phyloP scores from a whole-genome alignment of 1,284 basidiomycete genomes.

The Puccinia novopanici region DNA sequence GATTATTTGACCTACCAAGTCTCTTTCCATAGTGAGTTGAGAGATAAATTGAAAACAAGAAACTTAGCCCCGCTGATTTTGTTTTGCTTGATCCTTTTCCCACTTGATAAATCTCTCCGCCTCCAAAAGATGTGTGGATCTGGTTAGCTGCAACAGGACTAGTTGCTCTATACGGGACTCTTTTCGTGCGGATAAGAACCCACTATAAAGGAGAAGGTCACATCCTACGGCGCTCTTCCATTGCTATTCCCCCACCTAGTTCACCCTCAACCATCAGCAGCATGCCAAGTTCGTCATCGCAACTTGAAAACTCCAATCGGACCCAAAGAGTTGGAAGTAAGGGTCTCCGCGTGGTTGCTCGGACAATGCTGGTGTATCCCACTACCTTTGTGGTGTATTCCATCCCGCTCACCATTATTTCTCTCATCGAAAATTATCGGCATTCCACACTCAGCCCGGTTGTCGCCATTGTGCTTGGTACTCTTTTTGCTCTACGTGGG shows the following conservation, averaged over 20 bases:
- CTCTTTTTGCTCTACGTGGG: slow-evolving; percentile 33
- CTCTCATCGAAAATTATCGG: slow-evolving; percentile 14
- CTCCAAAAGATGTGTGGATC: slow-evolving; percentile 28
- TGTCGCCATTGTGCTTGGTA: slow-evolving; percentile 5
- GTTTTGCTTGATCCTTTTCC: neutral
- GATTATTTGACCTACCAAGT: slow-evolving; percentile 18
- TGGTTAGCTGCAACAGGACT: slow-evolving; percentile 12
- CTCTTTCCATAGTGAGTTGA: slow-evolving; percentile 32
- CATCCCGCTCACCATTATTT: slow-evolving; percentile 33
- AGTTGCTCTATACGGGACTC: slow-evolving; percentile 12
- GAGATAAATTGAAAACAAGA: neutral
- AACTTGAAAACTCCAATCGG: neutral
- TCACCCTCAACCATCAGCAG: slow-evolving; percentile 31
- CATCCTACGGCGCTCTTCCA: slow-evolving; percentile 36
- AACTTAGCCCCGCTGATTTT: neutral
- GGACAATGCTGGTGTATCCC: slow-evolving; percentile 42
- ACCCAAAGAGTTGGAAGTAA: neutral
- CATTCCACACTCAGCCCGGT: neutral
- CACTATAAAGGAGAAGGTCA: slow-evolving; percentile 44
- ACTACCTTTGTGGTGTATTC: slow-evolving; percentile 13
- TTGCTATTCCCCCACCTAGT: slow-evolving; percentile 16
- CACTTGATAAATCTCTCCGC: neutral
- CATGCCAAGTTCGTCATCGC: neutral
- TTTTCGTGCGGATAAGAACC: slow-evolving; percentile 15
- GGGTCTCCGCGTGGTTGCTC: slow-evolving; percentile 27